Base-by-base conservation (phyloP, 202 grass and related monocot species). In the Thinopyrum obtusiflorum region DNA sequence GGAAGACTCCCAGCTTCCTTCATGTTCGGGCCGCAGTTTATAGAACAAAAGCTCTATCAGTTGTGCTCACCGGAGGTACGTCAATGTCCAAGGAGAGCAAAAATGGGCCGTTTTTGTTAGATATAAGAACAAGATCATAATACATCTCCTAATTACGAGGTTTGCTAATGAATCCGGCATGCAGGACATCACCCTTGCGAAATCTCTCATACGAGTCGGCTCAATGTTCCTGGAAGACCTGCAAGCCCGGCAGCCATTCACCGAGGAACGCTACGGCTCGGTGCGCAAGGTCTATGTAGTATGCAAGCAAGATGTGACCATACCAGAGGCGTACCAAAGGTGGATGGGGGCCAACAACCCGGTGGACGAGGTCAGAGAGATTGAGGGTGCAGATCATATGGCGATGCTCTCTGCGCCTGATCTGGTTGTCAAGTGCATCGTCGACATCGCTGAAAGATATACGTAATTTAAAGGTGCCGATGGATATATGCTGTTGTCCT, bases 181-280 rank as follows among this genome's bases (percentile, higher is more conserved):
- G 51, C 18, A 89, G 87, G 90, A 92, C 64, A 8, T 85, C 13
- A 82, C 64, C 28, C 81, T 92, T 17, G 87, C 13, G 7, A 89
- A 65, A 80, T 87, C 77, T 20, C 74, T 92, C 35, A 27, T 87
- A 2, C 84, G 90, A 77, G 11, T 85, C 55, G 17, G 80, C 12
- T 85, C 84, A 7, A 14, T 89, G 24, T 92, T 92, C 65, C 23
- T 73, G 1, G 84, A 92, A 53, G 90, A 92, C 26, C 81, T 89
- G 37, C 68, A 55, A 20, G 4, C 15, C 69, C 55, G 66, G 26
- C 37, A 57, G 3, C 76, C 87, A 9, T 82, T 87, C 51, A 82
- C 90, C 46, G 61, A 82, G 7, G 29, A 49, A 2, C 57, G 70
- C 18, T 92, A 89, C 26, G 84, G 63, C 25, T 60, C 44, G 10